Evolutionary conservation across 2,329 filamentous ascomycete genomes (phyloP).

Genomic region (Neonectria hederae): DNA sequence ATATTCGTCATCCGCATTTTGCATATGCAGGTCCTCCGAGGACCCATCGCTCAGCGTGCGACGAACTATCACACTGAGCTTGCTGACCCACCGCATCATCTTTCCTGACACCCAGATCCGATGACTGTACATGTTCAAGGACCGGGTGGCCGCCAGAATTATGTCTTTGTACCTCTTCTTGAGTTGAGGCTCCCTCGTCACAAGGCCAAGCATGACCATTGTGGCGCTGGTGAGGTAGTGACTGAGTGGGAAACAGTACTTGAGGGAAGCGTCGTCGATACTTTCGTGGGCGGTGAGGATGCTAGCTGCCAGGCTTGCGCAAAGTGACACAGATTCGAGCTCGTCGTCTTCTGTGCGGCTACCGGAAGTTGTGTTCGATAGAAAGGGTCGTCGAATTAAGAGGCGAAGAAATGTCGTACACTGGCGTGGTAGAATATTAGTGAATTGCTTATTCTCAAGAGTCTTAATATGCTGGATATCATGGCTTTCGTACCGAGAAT

Average conservation of each 20-base stretch:
- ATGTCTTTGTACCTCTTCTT: slow-evolving; percentile 26
- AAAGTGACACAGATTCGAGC: slow-evolving; percentile 21
- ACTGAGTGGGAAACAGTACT: slow-evolving; percentile 30
- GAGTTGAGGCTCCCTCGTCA: slow-evolving; percentile 22
- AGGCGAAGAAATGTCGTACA: slow-evolving; percentile 32
- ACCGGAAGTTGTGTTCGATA: background rate
- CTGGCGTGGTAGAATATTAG: background rate
- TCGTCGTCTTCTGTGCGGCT: slow-evolving; percentile 25
- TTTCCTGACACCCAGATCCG: slow-evolving; percentile 33
- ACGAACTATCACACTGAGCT: slow-evolving; percentile 18
- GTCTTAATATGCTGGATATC: no score
- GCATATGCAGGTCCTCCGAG: background rate
- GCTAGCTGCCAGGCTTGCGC: slow-evolving; percentile 25
- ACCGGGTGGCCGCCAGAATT: slow-evolving; percentile 18
- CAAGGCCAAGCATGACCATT: slow-evolving; percentile 31
- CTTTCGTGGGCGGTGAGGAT: slow-evolving; percentile 26
- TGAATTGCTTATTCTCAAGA: no score
- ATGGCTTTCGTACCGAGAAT: slow-evolving; percentile 12
- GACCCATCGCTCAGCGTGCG: slow-evolving; percentile 4
- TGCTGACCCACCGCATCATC: slow-evolving; percentile 31
- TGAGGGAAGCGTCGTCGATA: slow-evolving; percentile 26
- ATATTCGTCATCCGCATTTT: background rate
- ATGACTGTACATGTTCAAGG: slow-evolving; percentile 28
- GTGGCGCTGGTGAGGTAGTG: slow-evolving; percentile 33
- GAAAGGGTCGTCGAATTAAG: slow-evolving; percentile 26